Evolutionary conservation across 441 rosid genomes (phyloP), one percentile per base, ranked within the genome.

Genomic region (Populus hybrid): DNA sequence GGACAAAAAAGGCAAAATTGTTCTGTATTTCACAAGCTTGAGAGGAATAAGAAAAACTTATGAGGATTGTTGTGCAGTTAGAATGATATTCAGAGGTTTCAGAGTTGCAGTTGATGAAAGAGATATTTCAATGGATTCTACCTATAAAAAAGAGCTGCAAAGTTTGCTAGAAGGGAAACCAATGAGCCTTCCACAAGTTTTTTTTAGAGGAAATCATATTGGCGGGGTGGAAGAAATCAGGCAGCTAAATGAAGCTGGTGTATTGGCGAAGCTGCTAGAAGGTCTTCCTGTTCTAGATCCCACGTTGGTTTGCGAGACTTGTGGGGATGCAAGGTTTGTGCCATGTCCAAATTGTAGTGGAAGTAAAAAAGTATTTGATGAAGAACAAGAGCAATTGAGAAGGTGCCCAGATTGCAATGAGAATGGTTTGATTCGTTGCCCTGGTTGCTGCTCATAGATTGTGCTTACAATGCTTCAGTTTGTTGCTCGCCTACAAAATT

Each of bases 261-360:
- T 90, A 76, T 73, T 93, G 86, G 87, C 85, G 0, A 89, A 87
- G 84, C 75, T 93, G 67, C 71, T 93, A 32, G 86, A 87, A 64
- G 97, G 89, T 14, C 80, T 94, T 50, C 91, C 95, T 0, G 82
- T 83, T 65, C 26, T 83, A 66, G 91, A 87, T 70, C 72, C 86
- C 0, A 68, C 80, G n/a, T 79, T 83, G 59, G 85, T 88, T 32
- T 95, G 98, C n/a, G 81, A 85, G 69, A 84, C 82, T 64, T 95
- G 97, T 67, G 99, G 98, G 24, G 97, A 92, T 75, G 98, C 93
- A n/a, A 87, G 98, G 83, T 95, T 93, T 78, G 76, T 91, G 80
- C 96, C 93, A 5, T 93, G 98, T 71, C 69, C 84, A 6, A 84
- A 89, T 68, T 95, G 98, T 42, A 86, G 81, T 30, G 99, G 99